phyloP scores from a whole-genome alignment of 768 basidiomycete species.

The Coprinopsis sp. region DNA sequence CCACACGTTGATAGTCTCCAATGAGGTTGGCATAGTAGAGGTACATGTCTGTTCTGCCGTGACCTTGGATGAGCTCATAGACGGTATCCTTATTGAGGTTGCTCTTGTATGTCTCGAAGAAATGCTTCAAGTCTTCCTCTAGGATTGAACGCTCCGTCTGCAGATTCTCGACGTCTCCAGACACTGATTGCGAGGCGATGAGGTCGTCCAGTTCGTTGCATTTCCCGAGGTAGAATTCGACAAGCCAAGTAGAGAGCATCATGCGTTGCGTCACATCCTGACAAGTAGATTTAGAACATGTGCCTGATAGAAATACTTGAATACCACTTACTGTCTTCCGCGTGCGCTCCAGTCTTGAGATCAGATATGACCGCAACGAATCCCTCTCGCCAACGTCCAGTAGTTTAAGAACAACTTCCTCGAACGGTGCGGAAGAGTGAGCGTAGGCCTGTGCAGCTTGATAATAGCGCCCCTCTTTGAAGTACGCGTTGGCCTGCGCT shows the following conservation, averaged over 20 bases:
- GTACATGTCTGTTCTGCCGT: conserved; percentile 90
- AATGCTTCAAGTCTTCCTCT: conserved; percentile 90
- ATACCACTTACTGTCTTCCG: conserved; percentile 62
- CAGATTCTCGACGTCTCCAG: conserved; percentile 82
- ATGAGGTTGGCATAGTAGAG: conserved; percentile 82
- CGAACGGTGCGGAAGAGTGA: conserved; percentile 81
- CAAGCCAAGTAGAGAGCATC: conserved; percentile 98
- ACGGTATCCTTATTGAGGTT: conserved; percentile 82
- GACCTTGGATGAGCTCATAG: conserved; percentile 90
- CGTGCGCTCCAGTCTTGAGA: conserved; percentile 80
- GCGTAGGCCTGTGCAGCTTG: conserved; percentile 92
- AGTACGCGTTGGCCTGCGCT: conserved; percentile 77
- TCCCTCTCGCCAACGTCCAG: conserved; percentile 88
- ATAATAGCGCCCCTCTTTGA: conserved; percentile 77
- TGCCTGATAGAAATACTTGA: not conserved
- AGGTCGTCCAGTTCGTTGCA: conserved; percentile 95
- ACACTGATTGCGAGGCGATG: conserved; percentile 78
- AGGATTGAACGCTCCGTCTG: conserved; percentile 73
- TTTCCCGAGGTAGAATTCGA: conserved; percentile 95
- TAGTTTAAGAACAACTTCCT: conserved; percentile 89
- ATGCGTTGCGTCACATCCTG: conserved; percentile 92
- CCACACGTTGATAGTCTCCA: conserved; percentile 78
- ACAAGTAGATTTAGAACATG: not conserved
- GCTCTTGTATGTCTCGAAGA: conserved; percentile 91
- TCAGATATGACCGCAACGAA: conserved; percentile 83